Evolutionary conservation across 2,329 filamentous ascomycete species (phyloP).

Genomic region (Colletotrichum sp.): DNA sequence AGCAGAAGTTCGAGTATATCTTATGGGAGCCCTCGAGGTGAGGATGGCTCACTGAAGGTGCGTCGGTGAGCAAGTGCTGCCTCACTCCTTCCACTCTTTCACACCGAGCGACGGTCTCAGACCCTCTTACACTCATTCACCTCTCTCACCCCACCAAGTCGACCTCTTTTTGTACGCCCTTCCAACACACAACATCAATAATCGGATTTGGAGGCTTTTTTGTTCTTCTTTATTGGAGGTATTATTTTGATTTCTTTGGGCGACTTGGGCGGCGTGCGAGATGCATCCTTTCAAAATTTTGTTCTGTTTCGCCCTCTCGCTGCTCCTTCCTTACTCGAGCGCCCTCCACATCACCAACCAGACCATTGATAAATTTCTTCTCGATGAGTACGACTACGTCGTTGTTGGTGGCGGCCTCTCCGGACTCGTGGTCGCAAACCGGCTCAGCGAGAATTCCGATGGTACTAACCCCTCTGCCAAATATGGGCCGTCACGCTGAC

Average conservation of each 20-base stretch:
- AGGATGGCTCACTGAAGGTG: background rate
- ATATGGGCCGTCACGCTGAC: background rate
- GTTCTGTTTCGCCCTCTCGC: background rate
- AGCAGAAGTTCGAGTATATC: background rate
- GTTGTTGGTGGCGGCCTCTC: constrained; percentile 52
- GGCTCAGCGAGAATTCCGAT: constrained; percentile 43
- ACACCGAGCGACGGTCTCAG: background rate
- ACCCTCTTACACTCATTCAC: background rate
- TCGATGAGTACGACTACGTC: constrained; percentile 38
- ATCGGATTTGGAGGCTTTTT: background rate
- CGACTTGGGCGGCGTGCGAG: background rate
- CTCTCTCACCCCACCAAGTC: background rate
- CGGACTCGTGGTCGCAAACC: constrained; percentile 47
- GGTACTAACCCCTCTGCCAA: background rate
- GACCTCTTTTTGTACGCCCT: background rate
- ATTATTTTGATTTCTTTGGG: background rate
- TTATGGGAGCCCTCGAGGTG: background rate
- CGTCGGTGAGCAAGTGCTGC: background rate
- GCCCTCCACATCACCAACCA: constrained; percentile 12
- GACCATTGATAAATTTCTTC: constrained; percentile 8
- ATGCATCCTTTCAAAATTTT: background rate
- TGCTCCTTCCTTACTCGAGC: background rate
- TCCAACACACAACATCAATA: background rate
- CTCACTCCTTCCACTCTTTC: background rate
- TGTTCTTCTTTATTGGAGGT: background rate